Percentiles rank a stretch among this genome's conserved stretches.
phyloP scores from a whole-genome alignment of 2,329 filamentous ascomycete species.

The Ceratocystis alfenasii region DNA sequence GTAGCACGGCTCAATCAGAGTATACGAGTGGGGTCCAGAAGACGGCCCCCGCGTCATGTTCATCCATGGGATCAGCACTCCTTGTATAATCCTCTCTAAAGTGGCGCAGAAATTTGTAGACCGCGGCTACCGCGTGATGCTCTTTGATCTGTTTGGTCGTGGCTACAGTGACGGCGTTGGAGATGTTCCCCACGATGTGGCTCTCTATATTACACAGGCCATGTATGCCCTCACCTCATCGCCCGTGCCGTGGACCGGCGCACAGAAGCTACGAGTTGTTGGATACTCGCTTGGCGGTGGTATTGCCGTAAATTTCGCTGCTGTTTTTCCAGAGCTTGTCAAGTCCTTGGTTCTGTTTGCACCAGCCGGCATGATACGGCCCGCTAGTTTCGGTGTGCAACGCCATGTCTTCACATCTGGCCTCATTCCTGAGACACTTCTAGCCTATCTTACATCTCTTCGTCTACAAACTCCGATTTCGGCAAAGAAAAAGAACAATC shows the following conservation, averaged over 20 bases:
- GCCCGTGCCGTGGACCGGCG: constrained; percentile 53
- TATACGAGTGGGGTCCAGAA: constrained; percentile 73
- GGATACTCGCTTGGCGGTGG: constrained; percentile 78
- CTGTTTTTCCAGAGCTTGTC: constrained; percentile 58
- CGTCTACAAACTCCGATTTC: constrained; percentile 43
- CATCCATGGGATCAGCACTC: constrained; percentile 74
- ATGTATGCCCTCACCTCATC: constrained; percentile 60
- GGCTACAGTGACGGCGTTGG: constrained; percentile 55
- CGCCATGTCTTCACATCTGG: constrained; percentile 44
- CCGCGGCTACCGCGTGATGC: constrained; percentile 65
- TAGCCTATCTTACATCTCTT: constrained; percentile 37
- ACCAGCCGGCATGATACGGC: constrained; percentile 60
- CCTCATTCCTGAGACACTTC: constrained; percentile 41
- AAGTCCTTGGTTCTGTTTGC: constrained; percentile 63
- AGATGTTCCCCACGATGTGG: constrained; percentile 58
- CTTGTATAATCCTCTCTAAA: constrained; percentile 58
- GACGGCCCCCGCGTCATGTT: constrained; percentile 62
- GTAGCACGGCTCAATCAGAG: constrained; percentile 58
- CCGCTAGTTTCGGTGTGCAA: constrained; percentile 40
- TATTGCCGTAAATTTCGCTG: constrained; percentile 62
- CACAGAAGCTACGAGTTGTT: constrained; percentile 49
- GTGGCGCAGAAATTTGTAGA: constrained; percentile 56
- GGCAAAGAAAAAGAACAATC: constrained; percentile 26
- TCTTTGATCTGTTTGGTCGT: constrained; percentile 62
- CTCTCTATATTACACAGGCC: constrained; percentile 61